These are phyloP conservation scores for Phytopythium montanum DNA, from an alignment of 352 stramenopile genomes.

Conservation along the genomic window DNA sequence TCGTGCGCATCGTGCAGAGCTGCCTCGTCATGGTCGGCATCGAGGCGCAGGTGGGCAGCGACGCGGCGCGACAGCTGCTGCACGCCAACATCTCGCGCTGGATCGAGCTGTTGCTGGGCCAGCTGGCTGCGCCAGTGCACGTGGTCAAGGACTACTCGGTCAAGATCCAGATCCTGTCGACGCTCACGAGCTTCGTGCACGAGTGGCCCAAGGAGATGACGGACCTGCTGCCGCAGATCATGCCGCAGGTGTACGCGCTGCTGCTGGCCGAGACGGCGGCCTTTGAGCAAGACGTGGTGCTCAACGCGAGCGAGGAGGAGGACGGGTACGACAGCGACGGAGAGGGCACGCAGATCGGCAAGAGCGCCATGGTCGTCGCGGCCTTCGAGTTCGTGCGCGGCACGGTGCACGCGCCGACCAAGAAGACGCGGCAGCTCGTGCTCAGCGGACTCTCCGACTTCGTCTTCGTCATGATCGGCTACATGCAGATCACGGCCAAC, in stretches of 20 bases:
- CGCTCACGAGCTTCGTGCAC: conserved; percentile 73
- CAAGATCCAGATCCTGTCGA: conserved; percentile 75
- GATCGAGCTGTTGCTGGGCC: conserved; percentile 64
- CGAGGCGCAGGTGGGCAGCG: conserved; percentile 74
- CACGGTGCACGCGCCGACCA: conserved; percentile 69
- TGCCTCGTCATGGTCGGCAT: conserved; percentile 81
- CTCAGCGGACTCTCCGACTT: conserved; percentile 53
- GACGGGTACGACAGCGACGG: conserved; percentile 79
- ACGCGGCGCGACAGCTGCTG: conserved; percentile 47
- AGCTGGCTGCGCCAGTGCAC: conserved; percentile 39
- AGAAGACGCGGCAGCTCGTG: conserved; percentile 71
- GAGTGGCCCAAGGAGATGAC: conserved; percentile 84
- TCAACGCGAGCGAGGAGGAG: conserved; percentile 41
- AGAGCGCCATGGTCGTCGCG: conserved; percentile 64
- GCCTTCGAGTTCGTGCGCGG: conserved; percentile 73
- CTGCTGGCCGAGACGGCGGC: conserved; percentile 35
- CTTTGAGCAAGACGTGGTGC: conserved; percentile 60
- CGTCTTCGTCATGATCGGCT: conserved; percentile 76
- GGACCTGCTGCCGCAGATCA: conserved; percentile 61
- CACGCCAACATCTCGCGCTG: conserved; percentile 64
- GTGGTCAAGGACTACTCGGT: conserved; percentile 56
- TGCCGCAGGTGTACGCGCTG: conserved; percentile 65
- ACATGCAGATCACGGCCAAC: conserved; percentile 80
- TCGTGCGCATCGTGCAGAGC: conserved; percentile 75
- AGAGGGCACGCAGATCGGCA: conserved; percentile 58